phyloP scores from a whole-genome alignment of 306 rosid species.

The Echinosophora koreensis region DNA sequence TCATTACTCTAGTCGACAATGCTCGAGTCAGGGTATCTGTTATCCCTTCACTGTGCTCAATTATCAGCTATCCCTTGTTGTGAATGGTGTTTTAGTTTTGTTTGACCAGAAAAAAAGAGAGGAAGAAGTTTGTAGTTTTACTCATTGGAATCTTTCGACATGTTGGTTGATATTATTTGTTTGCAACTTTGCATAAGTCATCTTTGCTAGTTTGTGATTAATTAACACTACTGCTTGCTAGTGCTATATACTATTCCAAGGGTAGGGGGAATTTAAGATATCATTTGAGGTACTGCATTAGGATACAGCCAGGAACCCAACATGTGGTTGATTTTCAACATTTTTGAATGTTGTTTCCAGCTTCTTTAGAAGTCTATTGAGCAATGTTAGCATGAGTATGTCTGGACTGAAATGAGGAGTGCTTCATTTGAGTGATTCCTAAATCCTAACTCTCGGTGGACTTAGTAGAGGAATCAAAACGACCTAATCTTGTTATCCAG shows the following conservation, averaged over 20 bases:
- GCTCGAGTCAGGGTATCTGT: constrained; percentile 89
- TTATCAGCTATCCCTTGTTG: constrained; percentile 1
- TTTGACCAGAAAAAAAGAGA: background rate
- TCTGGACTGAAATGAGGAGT: constrained; percentile 35
- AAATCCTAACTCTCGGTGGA: background rate
- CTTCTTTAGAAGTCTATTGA: constrained; percentile 36
- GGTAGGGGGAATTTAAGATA: background rate
- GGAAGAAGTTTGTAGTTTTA: background rate
- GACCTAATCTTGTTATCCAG: background rate
- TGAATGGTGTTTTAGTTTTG: background rate
- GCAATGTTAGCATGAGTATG: constrained; percentile 20
- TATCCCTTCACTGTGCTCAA: constrained; percentile 31
- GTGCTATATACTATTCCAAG: background rate
- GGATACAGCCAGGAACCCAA: constrained; percentile 14
- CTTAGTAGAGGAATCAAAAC: background rate
- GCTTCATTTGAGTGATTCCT: constrained; percentile 32
- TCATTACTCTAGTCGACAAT: constrained; percentile 91
- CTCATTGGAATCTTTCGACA: constrained; percentile 16
- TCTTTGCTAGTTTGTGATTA: constrained; percentile 10
- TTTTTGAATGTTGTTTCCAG: background rate
- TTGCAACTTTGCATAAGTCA: background rate
- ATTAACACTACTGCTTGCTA: background rate
- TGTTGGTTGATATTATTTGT: constrained; percentile 25
- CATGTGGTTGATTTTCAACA: constrained; percentile 8
- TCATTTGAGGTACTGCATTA: background rate